These are phyloP conservation scores for Xanthoceras sorbifolium DNA, from an alignment of 345 rosid genomes.

Conservation along the genomic window DNA sequence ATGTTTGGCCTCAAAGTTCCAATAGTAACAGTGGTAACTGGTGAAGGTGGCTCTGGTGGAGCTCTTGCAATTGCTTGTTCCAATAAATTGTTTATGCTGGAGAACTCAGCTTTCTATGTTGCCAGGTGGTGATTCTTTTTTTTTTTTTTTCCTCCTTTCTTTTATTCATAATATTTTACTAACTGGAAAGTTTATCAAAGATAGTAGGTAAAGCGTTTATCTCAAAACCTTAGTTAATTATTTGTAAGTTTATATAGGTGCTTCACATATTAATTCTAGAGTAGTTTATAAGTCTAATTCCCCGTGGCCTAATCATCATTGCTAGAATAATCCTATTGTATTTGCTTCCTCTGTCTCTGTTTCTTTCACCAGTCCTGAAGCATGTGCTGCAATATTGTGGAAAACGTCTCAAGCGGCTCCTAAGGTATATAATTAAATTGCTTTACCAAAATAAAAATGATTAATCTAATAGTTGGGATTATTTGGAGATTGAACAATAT, in stretches of 20 bases:
- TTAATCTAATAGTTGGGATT: neutral
- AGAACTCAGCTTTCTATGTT: constrained; percentile 20
- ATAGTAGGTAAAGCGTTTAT: neutral
- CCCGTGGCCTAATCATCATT: neutral
- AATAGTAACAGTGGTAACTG: constrained; percentile 14
- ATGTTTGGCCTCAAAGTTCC: constrained; percentile 22
- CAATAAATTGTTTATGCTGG: constrained; percentile 22
- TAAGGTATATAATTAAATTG: constrained; percentile 19
- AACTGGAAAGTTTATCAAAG: neutral
- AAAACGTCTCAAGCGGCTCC: constrained; percentile 38
- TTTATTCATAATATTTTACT: neutral
- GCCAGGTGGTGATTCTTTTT: constrained; percentile 8
- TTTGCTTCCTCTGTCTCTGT: constrained; percentile 14
- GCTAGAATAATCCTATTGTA: neutral
- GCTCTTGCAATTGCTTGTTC: constrained; percentile 28
- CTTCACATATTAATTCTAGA: neutral
- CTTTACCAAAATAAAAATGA: neutral
- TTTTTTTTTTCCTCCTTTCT: neutral
- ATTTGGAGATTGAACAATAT: neutral
- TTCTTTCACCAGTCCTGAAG: constrained; percentile 34
- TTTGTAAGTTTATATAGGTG: neutral
- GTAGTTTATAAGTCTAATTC: neutral
- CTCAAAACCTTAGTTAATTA: neutral
- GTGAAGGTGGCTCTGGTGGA: constrained; percentile 22
- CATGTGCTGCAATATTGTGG: constrained; percentile 36